Base-by-base conservation (phyloP, 768 basidiomycete genomes). In the Sutorius australiensis region DNA sequence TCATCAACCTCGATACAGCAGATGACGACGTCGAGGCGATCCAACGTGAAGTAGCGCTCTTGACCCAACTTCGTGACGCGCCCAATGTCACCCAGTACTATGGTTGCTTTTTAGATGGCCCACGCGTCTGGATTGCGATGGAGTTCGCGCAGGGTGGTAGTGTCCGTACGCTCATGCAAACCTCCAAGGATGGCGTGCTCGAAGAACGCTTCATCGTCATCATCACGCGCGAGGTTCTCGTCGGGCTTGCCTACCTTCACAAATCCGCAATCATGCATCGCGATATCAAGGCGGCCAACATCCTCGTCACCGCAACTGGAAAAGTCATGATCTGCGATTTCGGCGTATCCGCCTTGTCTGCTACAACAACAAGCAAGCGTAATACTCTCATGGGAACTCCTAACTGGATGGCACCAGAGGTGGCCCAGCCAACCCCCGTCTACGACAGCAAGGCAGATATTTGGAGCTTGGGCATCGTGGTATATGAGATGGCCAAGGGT, bases 401-500 rank as follows among this genome's bases (percentile, higher is more conserved):
- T 0, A 92, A 97, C 67, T 98, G 95, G 95, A 99, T 99, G 97
- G 97, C 97, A 0, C 97, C 97, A 0, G 97, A 99, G 70, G 93
- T 98, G 3, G 91, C 95, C 14, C 89, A 92, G 58, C 79, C 80
- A 10, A 86, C 89, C 11, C 83, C 92, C n/a, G 79, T 85, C 39
- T 98, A 99, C 70, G 95, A 99, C 65, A 89, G 90, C 48, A 98
- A 97, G 68, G 97, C 95, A 3, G 97, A 99, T 64, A 92, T 99
- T 39, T 98, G 97, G 97, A 94, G 92, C 64, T 73, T 99, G 52
- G 97, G 97, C 6, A 95, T 99, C 66, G 88, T 95, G 72, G 79
- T 95, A 17, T 94, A 92, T 62, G 97, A 99, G 69, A 95, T 98
- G 86, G 84, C 87, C 61, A 94, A 92, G 65, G 97, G 97, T n/a